Base-by-base conservation (phyloP, 1,284 basidiomycete species). In the Schizophyllum commune region DNA sequence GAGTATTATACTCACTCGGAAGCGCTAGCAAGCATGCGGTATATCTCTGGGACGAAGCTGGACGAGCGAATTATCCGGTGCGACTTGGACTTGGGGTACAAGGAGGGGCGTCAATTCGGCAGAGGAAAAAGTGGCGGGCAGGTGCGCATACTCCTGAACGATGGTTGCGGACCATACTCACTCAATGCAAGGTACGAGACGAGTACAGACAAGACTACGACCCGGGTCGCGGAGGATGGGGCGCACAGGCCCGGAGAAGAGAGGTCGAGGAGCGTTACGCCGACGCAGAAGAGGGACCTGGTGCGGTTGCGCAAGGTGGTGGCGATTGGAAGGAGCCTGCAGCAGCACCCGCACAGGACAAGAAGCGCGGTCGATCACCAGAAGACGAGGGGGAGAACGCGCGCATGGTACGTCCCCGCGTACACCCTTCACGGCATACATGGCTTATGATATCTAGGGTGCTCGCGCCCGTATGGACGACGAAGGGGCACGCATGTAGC, bases 61-160 rank as follows among this genome's bases (percentile, higher is more conserved):
- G 97, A 99, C 75, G 97, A 99, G 74, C 90, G 97, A 32, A 92
- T 99, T 66, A 97, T 99, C 66, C 91, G 97, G 56, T 98, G 96
- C 69, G 97, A 99, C 76, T 79, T 99, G 66, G 97, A 99, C 76
- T 83, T 96, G n/a, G 97, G 97, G 1, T 99, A 98, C 76, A 88
- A 88, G 68, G 97, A 99, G 71, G 97, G 97, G 6, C 80, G 97
- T 59, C 97, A 99, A 75, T 99, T 98, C 69, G 97, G 97, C 20
- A 82, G 97, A 65, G 97, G 97, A 21, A 94, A 94, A 74, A 96
- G 93, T 65, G 97, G 97, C 53, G 97, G 97, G 0, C 97, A 99
- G 78, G 90, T 92, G 66, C 39, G 69, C 64, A 7, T 7, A 19
- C 15, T 5, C 32, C 8, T 34, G 55, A 39, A 32, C 55, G 47